Conservation (phyloP, 306 rosid genomes). For the Vigna unguiculata region DNA sequence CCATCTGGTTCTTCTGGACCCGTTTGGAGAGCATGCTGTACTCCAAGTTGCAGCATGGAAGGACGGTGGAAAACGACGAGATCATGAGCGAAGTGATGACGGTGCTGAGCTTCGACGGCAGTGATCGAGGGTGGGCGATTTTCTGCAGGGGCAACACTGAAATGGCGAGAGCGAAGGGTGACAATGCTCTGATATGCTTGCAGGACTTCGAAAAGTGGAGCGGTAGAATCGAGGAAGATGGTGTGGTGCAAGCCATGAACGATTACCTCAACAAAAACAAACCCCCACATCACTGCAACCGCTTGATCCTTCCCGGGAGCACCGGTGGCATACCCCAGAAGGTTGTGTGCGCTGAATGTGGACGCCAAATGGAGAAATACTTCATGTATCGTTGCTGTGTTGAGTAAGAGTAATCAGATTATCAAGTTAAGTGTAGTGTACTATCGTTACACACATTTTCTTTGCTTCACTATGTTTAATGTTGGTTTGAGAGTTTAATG, state of each 20-base stretch:
- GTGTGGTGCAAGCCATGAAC: slow-evolving; percentile 55
- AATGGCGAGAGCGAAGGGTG: slow-evolving; percentile 79
- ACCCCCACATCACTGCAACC: slow-evolving; percentile 75
- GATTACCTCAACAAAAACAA: slow-evolving; percentile 49
- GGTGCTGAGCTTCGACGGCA: slow-evolving; percentile 78
- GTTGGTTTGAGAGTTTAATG: slow-evolving; percentile 30
- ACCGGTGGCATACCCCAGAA: slow-evolving; percentile 68
- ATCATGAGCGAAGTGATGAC: slow-evolving; percentile 78
- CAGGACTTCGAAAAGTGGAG: slow-evolving; percentile 58
- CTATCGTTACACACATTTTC: not conserved
- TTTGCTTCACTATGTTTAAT: not conserved
- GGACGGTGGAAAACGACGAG: slow-evolving; percentile 58
- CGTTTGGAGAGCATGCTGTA: slow-evolving; percentile 83
- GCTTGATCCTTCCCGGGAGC: slow-evolving; percentile 76
- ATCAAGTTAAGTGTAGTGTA: not conserved
- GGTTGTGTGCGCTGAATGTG: slow-evolving; percentile 87
- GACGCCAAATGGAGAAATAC: slow-evolving; percentile 86
- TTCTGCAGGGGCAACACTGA: slow-evolving; percentile 59
- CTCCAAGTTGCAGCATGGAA: slow-evolving; percentile 65
- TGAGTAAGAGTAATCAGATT: slow-evolving; percentile 28
- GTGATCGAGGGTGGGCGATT: slow-evolving; percentile 83
- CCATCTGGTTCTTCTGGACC: slow-evolving; percentile 90
- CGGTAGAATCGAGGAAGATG: not conserved
- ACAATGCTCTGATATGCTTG: slow-evolving; percentile 49
- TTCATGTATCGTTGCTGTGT: slow-evolving; percentile 90